phyloP scores from a whole-genome alignment of 345 rosid species.

The Tarenaya hassleriana region DNA sequence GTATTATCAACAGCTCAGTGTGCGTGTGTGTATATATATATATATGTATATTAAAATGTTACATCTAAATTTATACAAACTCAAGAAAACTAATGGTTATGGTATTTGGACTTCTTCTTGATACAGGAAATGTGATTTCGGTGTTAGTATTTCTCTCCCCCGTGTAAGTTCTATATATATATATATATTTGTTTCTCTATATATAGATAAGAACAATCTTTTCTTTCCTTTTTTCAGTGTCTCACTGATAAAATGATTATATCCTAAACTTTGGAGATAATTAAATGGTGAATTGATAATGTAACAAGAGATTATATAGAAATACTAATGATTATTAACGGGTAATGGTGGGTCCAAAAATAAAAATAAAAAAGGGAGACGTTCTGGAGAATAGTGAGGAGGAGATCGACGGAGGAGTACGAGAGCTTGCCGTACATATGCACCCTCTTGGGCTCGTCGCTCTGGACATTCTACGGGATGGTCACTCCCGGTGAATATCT shows the following conservation, averaged over 20 bases:
- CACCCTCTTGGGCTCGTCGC: slow-evolving; percentile 46
- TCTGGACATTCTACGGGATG: slow-evolving; percentile 84
- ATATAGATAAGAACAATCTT: no score
- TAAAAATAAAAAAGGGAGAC: slow-evolving; percentile 54
- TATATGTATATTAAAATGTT: not conserved
- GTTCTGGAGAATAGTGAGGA: slow-evolving; percentile 45
- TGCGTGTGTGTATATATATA: not conserved
- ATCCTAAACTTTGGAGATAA: no score
- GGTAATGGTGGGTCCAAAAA: no score
- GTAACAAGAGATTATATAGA: no score
- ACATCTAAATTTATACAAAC: no score
- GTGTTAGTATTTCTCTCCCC: slow-evolving; percentile 76
- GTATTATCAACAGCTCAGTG: no score
- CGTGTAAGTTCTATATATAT: slow-evolving; percentile 32
- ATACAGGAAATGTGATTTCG: slow-evolving; percentile 67
- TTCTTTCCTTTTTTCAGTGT: no score
- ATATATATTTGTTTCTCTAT: not conserved
- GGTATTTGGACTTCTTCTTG: no score
- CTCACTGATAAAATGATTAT: no score
- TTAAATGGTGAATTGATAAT: no score
- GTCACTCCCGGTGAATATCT: slow-evolving; percentile 63
- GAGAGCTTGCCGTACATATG: slow-evolving; percentile 70
- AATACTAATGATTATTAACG: no score
- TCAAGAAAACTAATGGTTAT: no score
- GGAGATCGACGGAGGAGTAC: slow-evolving; percentile 57